These are phyloP conservation scores for Neurospora discreta DNA, from an alignment of 495 filamentous ascomycete species.

Conservation along the genomic window DNA sequence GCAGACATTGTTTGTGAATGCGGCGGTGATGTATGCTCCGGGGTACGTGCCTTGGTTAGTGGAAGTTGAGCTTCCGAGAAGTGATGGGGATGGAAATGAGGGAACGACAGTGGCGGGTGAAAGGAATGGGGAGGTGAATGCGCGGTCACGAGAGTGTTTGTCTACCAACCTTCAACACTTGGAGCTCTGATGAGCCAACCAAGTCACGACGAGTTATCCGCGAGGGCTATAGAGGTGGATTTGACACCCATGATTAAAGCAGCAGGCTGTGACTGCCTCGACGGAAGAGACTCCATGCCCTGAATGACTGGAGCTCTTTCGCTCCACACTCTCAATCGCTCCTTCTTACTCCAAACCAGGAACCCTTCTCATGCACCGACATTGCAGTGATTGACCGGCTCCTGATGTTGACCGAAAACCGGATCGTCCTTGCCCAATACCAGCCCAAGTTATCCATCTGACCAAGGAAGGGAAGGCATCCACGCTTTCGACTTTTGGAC, in stretches of 20 bases:
- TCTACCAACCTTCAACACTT: neutral
- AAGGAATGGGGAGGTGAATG: neutral
- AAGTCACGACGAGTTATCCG: too few species aligned
- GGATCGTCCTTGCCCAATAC: neutral
- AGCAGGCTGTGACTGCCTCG: neutral
- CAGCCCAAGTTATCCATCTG: neutral
- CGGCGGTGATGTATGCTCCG: slow-evolving; percentile 35
- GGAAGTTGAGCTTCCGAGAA: slow-evolving; percentile 38
- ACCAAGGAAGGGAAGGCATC: neutral
- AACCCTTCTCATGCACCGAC: neutral
- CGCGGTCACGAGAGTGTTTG: neutral
- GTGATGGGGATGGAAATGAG: neutral
- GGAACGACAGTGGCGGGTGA: neutral
- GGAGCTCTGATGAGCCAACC: too few species aligned
- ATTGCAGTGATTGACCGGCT: neutral
- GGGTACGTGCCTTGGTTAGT: slow-evolving; percentile 51
- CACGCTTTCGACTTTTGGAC: neutral
- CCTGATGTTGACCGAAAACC: neutral
- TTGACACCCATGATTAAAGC: too few species aligned
- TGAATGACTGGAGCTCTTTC: too few species aligned
- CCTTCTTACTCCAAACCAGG: neutral
- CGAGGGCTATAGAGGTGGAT: too few species aligned
- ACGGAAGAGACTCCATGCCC: too few species aligned
- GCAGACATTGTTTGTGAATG: slow-evolving; percentile 66
- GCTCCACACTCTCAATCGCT: neutral